Base-by-base conservation (phyloP, 2,329 filamentous ascomycete species). In the Arthrobotrys sinensis region DNA sequence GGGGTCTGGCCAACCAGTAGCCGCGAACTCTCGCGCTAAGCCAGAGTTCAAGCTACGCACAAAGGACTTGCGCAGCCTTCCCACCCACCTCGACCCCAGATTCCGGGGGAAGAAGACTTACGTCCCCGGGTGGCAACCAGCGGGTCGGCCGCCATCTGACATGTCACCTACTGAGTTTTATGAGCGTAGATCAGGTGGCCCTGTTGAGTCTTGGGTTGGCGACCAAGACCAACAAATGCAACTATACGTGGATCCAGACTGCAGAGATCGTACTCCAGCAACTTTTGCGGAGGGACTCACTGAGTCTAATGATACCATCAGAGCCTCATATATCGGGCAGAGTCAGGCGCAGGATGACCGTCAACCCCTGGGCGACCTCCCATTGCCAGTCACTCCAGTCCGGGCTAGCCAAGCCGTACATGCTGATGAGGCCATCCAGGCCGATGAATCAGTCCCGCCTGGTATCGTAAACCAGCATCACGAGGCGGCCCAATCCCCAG, bases 121-220 rank as follows among this genome's bases (percentile, higher is more conserved):
- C 16, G 11, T 4, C 5, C 21, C 36, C 12, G 24, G 8, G 4
- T 43, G 36, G 55, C 36, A 60, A 12, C 55, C 55, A n/a, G 1
- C 10, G 1, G 12, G 12, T 3, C 16, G 55, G 4, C n/a, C 36
- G 3, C 55, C 55, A 24, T 60, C 55, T 0, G 55, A 60, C 36
- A 16, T 60, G 14, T 40, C 52, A 3, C n/a, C 34, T 1, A 6
- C 52, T 5, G 32, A 38, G 14, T 55, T 55, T 21, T 38, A 16
- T 5, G 32, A 14, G 6, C 32, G n/a, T 4, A 38, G 12, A 36
- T 12, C 21, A 3, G 52, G 38, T 6, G 34, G 34, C 2, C 55
- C 55, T 14, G 14, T 43, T n/a, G 55, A 60, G 16, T 16, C 55
- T 11, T 60, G 55, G 55, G 55, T 60, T 28, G 55, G 55, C 36